These are phyloP conservation scores for Penicillium sumatraense DNA, from an alignment of 2,329 filamentous ascomycete species.

Conservation along the genomic window DNA sequence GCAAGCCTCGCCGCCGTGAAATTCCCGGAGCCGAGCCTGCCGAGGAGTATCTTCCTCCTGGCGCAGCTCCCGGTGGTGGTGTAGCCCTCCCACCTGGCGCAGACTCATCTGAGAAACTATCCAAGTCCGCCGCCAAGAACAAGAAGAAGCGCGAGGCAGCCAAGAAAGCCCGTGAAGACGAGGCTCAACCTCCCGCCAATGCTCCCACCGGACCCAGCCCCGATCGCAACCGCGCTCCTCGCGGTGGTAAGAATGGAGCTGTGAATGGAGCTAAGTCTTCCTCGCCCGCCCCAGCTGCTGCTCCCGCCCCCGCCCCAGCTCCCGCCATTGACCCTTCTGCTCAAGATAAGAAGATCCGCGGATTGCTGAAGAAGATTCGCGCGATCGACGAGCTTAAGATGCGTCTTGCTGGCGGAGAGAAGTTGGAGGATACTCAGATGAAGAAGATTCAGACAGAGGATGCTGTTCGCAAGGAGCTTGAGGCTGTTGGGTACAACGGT, in stretches of 20 bases:
- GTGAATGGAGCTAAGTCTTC: slow-evolving; percentile 26
- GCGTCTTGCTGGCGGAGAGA: slow-evolving; percentile 91
- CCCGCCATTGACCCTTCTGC: slow-evolving; percentile 60
- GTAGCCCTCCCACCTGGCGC: slow-evolving; percentile 69
- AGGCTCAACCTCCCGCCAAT: slow-evolving; percentile 36
- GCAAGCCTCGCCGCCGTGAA: slow-evolving; percentile 70
- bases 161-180: slow-evolving; percentile 77
- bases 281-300: slow-evolving; percentile 33
- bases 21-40: slow-evolving; percentile 85
- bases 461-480: slow-evolving; percentile 80
- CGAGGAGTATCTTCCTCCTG: slow-evolving; percentile 67
- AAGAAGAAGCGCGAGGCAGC: slow-evolving; percentile 98
- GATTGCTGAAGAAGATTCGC: slow-evolving; percentile 93
- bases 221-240: slow-evolving; percentile 59
- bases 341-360: slow-evolving; percentile 93
- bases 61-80: slow-evolving; percentile 69
- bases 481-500: slow-evolving; percentile 59
- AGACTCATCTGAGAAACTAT: slow-evolving; percentile 68
- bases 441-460: slow-evolving; percentile 96
- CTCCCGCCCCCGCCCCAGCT: slow-evolving; percentile 32
- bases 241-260: slow-evolving; percentile 39
- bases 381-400: slow-evolving; percentile 99
- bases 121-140: slow-evolving; percentile 88
- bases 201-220: slow-evolving; percentile 55
- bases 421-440: slow-evolving; percentile 96